Evolutionary conservation across 2,329 filamentous ascomycete genomes (phyloP).

Genomic region (Exophiala xenobiotica): DNA sequence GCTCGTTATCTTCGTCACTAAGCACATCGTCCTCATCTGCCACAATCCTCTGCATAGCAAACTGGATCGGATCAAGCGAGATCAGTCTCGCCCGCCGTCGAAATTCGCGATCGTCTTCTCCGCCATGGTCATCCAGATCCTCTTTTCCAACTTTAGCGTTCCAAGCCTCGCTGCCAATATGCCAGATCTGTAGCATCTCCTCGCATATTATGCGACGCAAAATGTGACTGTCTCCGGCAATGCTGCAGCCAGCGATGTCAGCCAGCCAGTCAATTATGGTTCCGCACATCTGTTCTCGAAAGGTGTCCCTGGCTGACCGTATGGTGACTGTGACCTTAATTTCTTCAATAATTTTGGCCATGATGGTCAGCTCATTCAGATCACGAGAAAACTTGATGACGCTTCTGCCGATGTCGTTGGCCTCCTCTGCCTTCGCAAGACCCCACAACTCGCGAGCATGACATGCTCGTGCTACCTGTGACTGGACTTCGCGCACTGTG

Average conservation of each 20-base stretch:
- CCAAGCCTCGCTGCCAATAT: conserved; percentile 75
- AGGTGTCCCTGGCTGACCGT: conserved; percentile 87
- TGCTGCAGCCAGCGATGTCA: conserved; percentile 86
- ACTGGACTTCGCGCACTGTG: conserved; percentile 83
- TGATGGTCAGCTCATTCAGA: conserved; percentile 69
- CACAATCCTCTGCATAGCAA: conserved; percentile 39
- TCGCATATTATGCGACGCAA: conserved; percentile 83
- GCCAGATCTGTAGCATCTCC: conserved; percentile 85
- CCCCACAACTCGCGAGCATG: conserved; percentile 69
- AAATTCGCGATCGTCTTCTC: conserved; percentile 51
- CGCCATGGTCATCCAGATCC: conserved; percentile 79
- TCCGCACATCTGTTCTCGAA: conserved; percentile 98
- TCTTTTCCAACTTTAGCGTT: conserved; percentile 75
- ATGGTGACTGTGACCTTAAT: conserved; percentile 97
- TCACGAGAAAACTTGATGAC: conserved; percentile 75
- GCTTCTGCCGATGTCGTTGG: conserved; percentile 82
- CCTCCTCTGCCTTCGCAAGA: conserved; percentile 75
- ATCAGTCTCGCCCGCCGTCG: conserved; percentile 42
- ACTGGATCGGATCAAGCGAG: conserved; percentile 43
- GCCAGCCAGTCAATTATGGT: conserved; percentile 94
- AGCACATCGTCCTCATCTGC: conserved; percentile 41
- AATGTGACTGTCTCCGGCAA: conserved; percentile 75
- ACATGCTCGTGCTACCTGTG: conserved; percentile 89
- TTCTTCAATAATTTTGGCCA: conserved; percentile 85
- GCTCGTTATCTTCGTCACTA: conserved; percentile 43